Percentiles rank a stretch among this genome's conserved stretches.
phyloP scores from a whole-genome alignment of 2,329 filamentous ascomycete species.

The Helotiales sp. region DNA sequence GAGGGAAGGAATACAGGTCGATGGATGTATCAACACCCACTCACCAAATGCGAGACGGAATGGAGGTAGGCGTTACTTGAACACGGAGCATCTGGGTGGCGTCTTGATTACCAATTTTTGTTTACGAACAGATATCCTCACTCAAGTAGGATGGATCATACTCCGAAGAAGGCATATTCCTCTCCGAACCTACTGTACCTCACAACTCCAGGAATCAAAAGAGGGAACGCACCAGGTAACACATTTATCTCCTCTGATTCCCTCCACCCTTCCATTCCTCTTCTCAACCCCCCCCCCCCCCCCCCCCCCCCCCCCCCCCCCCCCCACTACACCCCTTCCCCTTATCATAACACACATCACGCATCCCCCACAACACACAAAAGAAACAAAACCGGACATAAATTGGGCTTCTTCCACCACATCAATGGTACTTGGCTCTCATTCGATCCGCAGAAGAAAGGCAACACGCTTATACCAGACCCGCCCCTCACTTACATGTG shows the following conservation, averaged over 20 bases:
- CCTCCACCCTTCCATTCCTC: no score
- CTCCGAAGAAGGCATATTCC: background rate
- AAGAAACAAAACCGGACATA: slow-evolving; percentile 40
- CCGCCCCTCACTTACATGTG: slow-evolving; percentile 29
- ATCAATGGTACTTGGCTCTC: slow-evolving; percentile 50
- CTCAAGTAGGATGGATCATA: background rate
- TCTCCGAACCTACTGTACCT: background rate
- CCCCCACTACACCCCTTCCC: background rate
- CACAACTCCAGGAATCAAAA: background rate
- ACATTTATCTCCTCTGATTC: background rate
- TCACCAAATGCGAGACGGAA: background rate
- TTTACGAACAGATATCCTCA: background rate
- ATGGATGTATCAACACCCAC: background rate
- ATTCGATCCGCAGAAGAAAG: slow-evolving; percentile 51
- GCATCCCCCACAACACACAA: background rate
- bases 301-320: no score
- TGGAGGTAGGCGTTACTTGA: background rate
- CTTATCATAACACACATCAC: background rate
- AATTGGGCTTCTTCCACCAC: slow-evolving; percentile 48
- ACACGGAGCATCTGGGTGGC: background rate
- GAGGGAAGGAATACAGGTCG: background rate
- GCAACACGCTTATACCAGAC: slow-evolving; percentile 37
- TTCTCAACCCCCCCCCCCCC: no score
- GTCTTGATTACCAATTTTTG: background rate
- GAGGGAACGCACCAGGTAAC: background rate